Percentiles rank a stretch among this genome's conserved stretches.
Evolutionary conservation across 2,329 filamentous ascomycete species (phyloP).

Genomic region (Sclerotinia spermophila): DNA sequence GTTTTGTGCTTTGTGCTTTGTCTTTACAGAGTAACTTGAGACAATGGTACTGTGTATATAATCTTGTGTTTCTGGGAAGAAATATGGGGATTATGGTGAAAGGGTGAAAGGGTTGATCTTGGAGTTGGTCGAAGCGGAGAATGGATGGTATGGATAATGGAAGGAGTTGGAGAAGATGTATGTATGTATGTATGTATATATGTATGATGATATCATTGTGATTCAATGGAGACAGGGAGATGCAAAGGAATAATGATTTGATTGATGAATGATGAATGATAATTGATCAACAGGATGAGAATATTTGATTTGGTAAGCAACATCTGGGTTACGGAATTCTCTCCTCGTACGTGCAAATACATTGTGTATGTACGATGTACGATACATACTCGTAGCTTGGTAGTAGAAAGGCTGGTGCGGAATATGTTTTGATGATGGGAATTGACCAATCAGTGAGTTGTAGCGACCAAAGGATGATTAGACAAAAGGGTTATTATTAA

Average conservation of each 20-base stretch:
- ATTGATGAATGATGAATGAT: neutral
- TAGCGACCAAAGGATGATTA: neutral
- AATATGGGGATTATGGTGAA: neutral
- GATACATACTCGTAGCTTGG: too few relatives aligned
- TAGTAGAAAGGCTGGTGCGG: neutral
- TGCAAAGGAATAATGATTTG: neutral
- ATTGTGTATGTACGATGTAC: neutral
- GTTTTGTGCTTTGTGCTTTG: neutral
- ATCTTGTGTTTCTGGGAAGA: neutral
- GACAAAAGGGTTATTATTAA: neutral
- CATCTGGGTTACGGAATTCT: neutral
- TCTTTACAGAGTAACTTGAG: neutral
- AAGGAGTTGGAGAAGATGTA: neutral
- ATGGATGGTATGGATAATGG: neutral
- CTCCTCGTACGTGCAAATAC: neutral
- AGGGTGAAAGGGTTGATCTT: neutral
- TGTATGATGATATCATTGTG: slow-evolving; percentile 2
- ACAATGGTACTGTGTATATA: neutral
- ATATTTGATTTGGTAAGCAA: neutral
- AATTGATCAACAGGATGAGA: neutral
- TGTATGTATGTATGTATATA: neutral
- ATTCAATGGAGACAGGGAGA: neutral
- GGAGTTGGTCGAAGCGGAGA: neutral
- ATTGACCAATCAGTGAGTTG: neutral
- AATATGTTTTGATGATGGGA: neutral